Conservation (phyloP, 2,329 filamentous ascomycete species). For the Verticillium longisporum region DNA sequence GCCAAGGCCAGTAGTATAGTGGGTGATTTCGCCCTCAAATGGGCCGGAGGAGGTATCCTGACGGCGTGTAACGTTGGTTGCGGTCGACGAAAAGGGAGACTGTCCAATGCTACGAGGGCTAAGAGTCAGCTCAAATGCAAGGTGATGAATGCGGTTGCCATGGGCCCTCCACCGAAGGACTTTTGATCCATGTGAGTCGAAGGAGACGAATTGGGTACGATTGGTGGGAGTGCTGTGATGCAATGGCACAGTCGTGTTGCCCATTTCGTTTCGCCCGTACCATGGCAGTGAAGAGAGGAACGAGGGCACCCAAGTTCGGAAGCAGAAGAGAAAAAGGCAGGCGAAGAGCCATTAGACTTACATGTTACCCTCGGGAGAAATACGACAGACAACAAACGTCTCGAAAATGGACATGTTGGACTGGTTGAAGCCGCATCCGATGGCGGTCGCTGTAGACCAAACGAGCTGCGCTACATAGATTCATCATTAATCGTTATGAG, state of each 20-base stretch:
- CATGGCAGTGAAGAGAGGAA: no score
- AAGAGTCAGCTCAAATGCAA: neutral
- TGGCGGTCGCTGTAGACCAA: constrained; percentile 24
- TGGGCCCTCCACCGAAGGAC: no score
- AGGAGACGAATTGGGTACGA: no score
- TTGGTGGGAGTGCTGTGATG: no score
- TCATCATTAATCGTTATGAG: neutral
- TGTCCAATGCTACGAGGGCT: neutral
- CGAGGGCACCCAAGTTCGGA: neutral
- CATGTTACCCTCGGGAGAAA: constrained; percentile 27
- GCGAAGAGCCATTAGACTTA: constrained; percentile 14
- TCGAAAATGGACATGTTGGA: constrained; percentile 22
- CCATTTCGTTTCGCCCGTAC: no score
- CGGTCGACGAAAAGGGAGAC: neutral
- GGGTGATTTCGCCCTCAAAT: constrained; percentile 6
- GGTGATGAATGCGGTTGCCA: no score
- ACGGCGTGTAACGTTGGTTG: neutral
- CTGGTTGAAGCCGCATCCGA: constrained; percentile 24
- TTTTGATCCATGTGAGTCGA: no score
- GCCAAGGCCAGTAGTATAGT: constrained; percentile 6
- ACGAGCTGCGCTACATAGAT: constrained; percentile 24
- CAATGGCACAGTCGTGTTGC: no score
- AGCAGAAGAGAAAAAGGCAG: neutral
- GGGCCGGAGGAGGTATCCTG: constrained; percentile 3
- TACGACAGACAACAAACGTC: constrained; percentile 26